Base-by-base conservation (phyloP, 108 stramenopile species). In the Cylindrotheca fusiformis region DNA sequence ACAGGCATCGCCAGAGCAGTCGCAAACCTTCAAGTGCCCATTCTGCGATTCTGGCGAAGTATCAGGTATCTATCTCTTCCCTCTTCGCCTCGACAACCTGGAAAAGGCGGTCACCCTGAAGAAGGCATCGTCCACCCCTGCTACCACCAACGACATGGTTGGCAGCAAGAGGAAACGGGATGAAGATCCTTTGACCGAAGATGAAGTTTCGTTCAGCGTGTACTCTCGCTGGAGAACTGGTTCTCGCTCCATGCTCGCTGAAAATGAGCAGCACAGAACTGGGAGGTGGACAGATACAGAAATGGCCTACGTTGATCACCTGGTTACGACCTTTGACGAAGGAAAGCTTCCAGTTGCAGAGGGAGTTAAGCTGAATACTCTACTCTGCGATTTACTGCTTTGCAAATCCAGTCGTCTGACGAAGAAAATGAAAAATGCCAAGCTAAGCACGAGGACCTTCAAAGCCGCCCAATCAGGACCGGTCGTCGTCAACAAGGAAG, bases 221-320 rank as follows among this genome's bases (percentile, higher is more conserved):
- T 63, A 49, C 25, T 52, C 50, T 4, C 27, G 36, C 52, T 47
- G 63, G 19, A 51, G 3, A 21, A 20, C 1, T 10, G 22, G 23
- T 10, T 6, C 21, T 2, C n/a, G 27, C 12, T 5, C 20, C 6
- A 41, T 6, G 23, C 14, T 17, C 4, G 21, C 41, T 4, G 63
- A 63, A 25, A 21, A 51, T 33, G 56, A 62, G n/a, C 62, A 32
- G 3, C 77, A 65, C 20, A 82, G 88, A n/a, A 89, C 88, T 24
- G 88, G 88, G 19, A 78, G 84, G n/a, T 89, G 88, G 88, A 71
- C 70, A 8, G 55, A 69, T 0, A 75, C 77, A 45, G 88, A 89
- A 64, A 61, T 76, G 22, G 63, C 68, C 18, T 83, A 69, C 24
- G 79, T 75, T 0, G 78, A 89, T 47, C 60, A 64, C 12, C 41